A percentile compares a stretch with the other conserved stretches of the same genome.
Evolutionary conservation across 2,329 filamentous ascomycete species (phyloP).

Genomic region (Aurifilum marmelostoma): DNA sequence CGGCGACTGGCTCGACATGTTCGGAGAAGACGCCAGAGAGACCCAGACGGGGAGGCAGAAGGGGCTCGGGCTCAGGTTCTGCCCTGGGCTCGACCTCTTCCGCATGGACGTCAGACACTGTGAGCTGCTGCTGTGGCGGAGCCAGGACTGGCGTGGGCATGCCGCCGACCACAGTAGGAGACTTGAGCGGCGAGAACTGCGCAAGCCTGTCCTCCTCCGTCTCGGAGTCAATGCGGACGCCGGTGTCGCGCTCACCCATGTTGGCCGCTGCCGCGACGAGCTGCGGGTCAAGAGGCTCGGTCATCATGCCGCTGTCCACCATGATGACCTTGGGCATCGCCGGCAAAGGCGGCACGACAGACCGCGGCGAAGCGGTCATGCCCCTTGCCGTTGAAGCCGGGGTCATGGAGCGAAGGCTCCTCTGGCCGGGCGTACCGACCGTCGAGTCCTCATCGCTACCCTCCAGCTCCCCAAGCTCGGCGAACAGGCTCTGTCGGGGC

Average conservation of each 20-base stretch:
- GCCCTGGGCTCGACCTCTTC: constrained; percentile 47
- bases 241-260: constrained; percentile 45
- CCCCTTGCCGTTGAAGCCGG: constrained; percentile 51
- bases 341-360: constrained; percentile 47
- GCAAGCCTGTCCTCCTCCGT: constrained; percentile 54
- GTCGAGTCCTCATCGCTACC: constrained; percentile 74
- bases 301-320: constrained; percentile 65
- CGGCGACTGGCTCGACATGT: constrained; percentile 35
- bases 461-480: constrained; percentile 82
- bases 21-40: constrained; percentile 37
- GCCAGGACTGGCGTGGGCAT: constrained; percentile 35
- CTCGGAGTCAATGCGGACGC: constrained; percentile 52
- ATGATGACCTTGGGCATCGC: constrained; percentile 56
- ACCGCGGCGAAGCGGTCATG: constrained; percentile 47
- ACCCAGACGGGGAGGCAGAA: constrained; percentile 40
- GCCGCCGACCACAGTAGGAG: constrained; percentile 37
- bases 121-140: constrained; percentile 43
- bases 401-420: constrained; percentile 50
- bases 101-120: constrained; percentile 49
- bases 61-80: constrained; percentile 39
- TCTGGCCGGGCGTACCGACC: constrained; percentile 58
- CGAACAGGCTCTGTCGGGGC: constrained; percentile 79
- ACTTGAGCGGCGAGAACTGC: constrained; percentile 56
- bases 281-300: constrained; percentile 55
- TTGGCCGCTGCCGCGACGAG: constrained; percentile 26